These are phyloP conservation scores for Hylodesmum podocarpum DNA, from an alignment of 306 rosid genomes.

Conservation along the genomic window DNA sequence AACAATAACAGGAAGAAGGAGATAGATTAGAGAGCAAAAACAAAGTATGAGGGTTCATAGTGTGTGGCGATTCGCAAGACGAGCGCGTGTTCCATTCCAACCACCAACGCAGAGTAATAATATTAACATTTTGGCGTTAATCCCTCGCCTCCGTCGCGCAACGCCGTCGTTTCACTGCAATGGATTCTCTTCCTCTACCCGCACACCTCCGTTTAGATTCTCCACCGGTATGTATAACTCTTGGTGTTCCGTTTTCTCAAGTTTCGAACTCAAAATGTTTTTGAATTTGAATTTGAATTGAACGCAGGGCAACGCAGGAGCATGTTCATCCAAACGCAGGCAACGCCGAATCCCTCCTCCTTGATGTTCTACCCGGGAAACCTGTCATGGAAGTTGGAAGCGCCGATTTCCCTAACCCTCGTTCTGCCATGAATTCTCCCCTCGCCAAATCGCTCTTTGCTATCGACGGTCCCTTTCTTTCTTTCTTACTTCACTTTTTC, in stretches of 20 bases:
- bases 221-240: constrained; percentile 16
- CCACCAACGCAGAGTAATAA: neutral
- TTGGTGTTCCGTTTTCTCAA: neutral
- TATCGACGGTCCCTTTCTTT: constrained; percentile 50
- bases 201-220: constrained; percentile 15
- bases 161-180: constrained; percentile 37
- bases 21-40: neutral
- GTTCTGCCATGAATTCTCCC: constrained; percentile 80
- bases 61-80: constrained; percentile 41
- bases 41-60: constrained; percentile 32
- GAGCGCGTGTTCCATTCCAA: constrained; percentile 28
- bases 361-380: constrained; percentile 40
- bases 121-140: neutral
- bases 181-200: constrained; percentile 24
- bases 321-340: constrained; percentile 41
- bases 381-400: constrained; percentile 91
- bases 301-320: constrained; percentile 35
- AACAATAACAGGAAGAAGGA: neutral
- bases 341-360: constrained; percentile 39
- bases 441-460: constrained; percentile 81
- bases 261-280: neutral
- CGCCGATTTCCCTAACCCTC: constrained; percentile 88
- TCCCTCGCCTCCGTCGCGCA: constrained; percentile 26
- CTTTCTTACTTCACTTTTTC: neutral
- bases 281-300: too few relatives aligned